Percentiles rank a stretch among this genome's conserved stretches.
Evolutionary conservation across 495 filamentous ascomycete species (phyloP).

Genomic region (Saxophila tyrrhenica): DNA sequence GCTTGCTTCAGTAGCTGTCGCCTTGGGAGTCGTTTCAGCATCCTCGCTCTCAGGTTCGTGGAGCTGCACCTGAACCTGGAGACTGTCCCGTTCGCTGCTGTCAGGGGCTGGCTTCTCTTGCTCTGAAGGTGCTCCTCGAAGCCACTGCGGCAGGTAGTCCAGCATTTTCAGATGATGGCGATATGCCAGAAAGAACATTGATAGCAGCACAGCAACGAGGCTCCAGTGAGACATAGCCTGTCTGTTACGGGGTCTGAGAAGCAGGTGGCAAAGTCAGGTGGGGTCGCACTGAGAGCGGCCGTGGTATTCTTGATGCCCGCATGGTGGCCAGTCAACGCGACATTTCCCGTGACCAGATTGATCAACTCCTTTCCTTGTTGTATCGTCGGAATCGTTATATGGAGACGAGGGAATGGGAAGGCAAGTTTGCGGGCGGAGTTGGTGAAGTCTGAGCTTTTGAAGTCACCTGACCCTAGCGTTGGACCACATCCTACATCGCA

Average conservation of each 20-base stretch:
- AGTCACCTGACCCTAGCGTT: too few species aligned
- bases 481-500: too few species aligned
- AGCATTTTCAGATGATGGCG: neutral
- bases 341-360: too few species aligned
- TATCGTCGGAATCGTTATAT: too few species aligned
- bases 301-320: too few species aligned
- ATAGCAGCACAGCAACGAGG: neutral
- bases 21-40: constrained; percentile 40
- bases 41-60: neutral
- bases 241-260: neutral
- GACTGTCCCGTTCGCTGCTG: neutral
- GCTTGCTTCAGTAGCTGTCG: constrained; percentile 14
- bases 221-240: constrained; percentile 5
- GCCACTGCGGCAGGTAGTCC: constrained; percentile 6
- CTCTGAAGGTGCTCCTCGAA: neutral
- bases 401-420: too few species aligned
- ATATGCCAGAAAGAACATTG: neutral
- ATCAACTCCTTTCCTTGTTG: too few species aligned
- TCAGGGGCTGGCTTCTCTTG: neutral
- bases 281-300: neutral
- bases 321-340: too few species aligned
- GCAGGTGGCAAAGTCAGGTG: neutral
- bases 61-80: neutral
- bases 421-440: too few species aligned
- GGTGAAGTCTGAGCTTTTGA: too few species aligned